phyloP scores from a whole-genome alignment of 768 basidiomycete species.

The Naganishia onofrii region DNA sequence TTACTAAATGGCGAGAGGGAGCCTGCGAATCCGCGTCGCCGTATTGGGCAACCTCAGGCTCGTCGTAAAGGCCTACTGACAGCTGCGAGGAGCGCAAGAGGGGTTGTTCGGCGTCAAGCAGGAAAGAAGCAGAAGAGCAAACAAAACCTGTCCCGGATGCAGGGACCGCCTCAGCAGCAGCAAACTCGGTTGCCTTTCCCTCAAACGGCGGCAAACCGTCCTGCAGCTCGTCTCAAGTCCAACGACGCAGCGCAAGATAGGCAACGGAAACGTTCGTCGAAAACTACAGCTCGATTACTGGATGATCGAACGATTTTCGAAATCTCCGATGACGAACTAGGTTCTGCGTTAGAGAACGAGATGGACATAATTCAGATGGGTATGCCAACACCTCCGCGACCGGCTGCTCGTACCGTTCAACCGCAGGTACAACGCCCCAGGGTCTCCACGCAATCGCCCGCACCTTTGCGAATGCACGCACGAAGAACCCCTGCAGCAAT shows the following conservation, averaged over 20 bases:
- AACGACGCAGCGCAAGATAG: neutral
- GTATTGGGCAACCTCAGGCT: neutral
- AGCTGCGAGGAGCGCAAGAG: slow-evolving; percentile 2
- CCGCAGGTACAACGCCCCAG: neutral
- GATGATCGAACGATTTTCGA: slow-evolving; percentile 31
- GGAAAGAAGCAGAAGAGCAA: neutral
- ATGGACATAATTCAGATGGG: neutral
- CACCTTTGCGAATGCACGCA: neutral
- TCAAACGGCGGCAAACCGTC: neutral
- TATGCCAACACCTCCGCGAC: neutral
- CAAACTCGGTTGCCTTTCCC: slow-evolving; percentile 11
- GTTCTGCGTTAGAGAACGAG: neutral
- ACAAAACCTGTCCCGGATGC: neutral
- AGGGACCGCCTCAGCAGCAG: neutral
- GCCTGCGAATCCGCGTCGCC: neutral
- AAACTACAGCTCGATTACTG: slow-evolving; percentile 7
- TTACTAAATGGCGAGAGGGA: slow-evolving; percentile 18
- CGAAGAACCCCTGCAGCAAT: neutral
- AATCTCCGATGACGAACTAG: slow-evolving; percentile 1
- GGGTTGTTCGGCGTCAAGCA: neutral
- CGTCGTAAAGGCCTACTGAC: slow-evolving; percentile 1
- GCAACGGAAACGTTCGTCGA: neutral
- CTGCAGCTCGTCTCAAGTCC: neutral
- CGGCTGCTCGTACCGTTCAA: neutral
- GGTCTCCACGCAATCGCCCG: neutral